Conservation (phyloP, 371 early-diverging fungal species). For the Apophysomyces sp. region DNA sequence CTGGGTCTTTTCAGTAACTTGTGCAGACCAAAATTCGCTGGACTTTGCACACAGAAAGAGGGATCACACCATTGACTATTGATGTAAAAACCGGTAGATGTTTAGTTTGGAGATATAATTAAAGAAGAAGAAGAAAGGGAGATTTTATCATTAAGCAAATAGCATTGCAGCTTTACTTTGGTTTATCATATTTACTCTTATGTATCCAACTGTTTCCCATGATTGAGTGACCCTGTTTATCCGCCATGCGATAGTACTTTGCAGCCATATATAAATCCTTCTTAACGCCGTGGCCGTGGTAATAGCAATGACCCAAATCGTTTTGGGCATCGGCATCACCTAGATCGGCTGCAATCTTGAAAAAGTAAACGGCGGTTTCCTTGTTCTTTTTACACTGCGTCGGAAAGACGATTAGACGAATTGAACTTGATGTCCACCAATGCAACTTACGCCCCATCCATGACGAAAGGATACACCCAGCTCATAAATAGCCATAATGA, state of each 20-base stretch:
- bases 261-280: constrained; percentile 79
- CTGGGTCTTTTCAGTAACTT: too few relatives aligned
- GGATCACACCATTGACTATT: too few relatives aligned
- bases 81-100: too few relatives aligned
- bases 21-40: too few relatives aligned
- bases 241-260: constrained; percentile 82
- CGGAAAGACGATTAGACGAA: neutral
- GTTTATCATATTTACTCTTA: constrained; percentile 48
- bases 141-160: neutral
- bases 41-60: too few relatives aligned
- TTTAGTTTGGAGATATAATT: too few relatives aligned
- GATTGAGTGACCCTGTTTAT: constrained; percentile 76
- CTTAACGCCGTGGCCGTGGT: constrained; percentile 80
- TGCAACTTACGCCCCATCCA: constrained; percentile 89
- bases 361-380: constrained; percentile 80
- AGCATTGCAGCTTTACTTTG: constrained; percentile 5
- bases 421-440: neutral
- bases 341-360: constrained; percentile 82
- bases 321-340: constrained; percentile 87
- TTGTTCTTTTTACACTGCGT: constrained; percentile 59
- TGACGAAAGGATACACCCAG: constrained; percentile 80
- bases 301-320: constrained; percentile 76
- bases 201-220: constrained; percentile 86
- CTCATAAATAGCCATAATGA: constrained; percentile 85
- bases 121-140: too few relatives aligned